A percentile compares a stretch with the other conserved stretches of the same genome.
phyloP scores from a whole-genome alignment of 331 rosid species.

The Rosa hybrid region DNA sequence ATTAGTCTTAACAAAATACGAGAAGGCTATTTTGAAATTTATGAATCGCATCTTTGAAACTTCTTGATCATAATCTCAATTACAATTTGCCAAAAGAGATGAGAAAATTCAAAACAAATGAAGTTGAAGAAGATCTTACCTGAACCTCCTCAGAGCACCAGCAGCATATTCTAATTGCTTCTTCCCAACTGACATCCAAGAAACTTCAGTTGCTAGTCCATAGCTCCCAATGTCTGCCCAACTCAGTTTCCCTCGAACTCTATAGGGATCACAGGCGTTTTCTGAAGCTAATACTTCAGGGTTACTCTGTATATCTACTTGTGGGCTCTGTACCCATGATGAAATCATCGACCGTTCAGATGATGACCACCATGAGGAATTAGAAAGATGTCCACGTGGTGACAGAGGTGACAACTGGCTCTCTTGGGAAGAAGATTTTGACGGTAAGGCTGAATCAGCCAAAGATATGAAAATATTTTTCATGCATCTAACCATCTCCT shows the following conservation, averaged over 20 bases:
- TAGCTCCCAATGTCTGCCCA: slow-evolving; percentile 73
- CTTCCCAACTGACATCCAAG: slow-evolving; percentile 91
- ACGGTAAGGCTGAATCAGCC: slow-evolving; percentile 50
- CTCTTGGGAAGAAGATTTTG: slow-evolving; percentile 45
- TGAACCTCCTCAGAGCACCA: slow-evolving; percentile 66
- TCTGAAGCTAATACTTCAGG: slow-evolving; percentile 56
- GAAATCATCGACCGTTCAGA: slow-evolving; percentile 63
- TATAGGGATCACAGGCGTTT: slow-evolving; percentile 65
- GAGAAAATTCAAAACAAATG: neutral
- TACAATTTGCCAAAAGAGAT: neutral
- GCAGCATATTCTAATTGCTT: slow-evolving; percentile 81
- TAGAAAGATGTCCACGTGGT: slow-evolving; percentile 62
- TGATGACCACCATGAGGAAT: slow-evolving; percentile 73
- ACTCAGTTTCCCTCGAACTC: slow-evolving; percentile 65
- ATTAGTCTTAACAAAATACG: neutral
- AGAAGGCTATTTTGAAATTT: neutral
- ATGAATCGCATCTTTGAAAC: neutral
- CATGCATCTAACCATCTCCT: slow-evolving; percentile 82
- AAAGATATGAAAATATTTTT: slow-evolving; percentile 69
- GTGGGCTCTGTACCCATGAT: slow-evolving; percentile 64
- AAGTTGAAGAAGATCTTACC: slow-evolving; percentile 35
- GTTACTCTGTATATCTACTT: slow-evolving; percentile 47
- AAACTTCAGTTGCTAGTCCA: slow-evolving; percentile 65
- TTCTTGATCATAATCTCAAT: neutral
- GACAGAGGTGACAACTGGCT: slow-evolving; percentile 49